A percentile compares a stretch with the other conserved stretches of the same genome.
Conservation (phyloP, 1,139 yeast species). For the Taphrina wiesneri region DNA sequence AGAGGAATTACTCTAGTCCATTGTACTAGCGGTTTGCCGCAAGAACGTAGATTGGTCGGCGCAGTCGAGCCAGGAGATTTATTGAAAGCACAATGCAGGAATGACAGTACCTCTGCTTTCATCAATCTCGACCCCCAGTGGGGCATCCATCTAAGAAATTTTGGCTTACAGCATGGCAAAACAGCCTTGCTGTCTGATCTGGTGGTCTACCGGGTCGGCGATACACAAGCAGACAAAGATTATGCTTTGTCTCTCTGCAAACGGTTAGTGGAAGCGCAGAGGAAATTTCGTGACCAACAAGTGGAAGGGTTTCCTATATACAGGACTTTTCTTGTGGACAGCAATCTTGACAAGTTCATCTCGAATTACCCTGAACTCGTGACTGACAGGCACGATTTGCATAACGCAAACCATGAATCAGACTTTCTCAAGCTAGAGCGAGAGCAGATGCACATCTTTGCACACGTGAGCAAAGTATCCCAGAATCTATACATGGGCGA, state of each 20-base stretch:
- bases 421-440: constrained; percentile 71
- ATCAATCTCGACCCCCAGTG: constrained; percentile 61
- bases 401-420: not conserved
- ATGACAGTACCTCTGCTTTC: constrained; percentile 45
- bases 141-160: constrained; percentile 73
- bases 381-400: constrained; percentile 12
- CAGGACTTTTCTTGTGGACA: constrained; percentile 39
- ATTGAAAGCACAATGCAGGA: constrained; percentile 40
- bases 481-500: constrained; percentile 77
- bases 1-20: constrained; percentile 13
- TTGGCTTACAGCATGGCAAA: constrained; percentile 74
- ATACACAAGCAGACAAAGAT: constrained; percentile 40
- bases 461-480: constrained; percentile 60
- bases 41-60: not conserved
- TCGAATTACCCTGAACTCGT: constrained; percentile 37
- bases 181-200: constrained; percentile 69
- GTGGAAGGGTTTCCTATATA: constrained; percentile 23
- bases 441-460: constrained; percentile 77
- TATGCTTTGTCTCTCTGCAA: constrained; percentile 2
- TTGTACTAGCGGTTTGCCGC: not conserved
- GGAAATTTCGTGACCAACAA: not conserved
- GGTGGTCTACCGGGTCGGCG: constrained; percentile 56
- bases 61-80: not conserved
- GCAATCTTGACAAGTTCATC: constrained; percentile 40
- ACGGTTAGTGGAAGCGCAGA: constrained; percentile 17